Percentiles rank a stretch among this genome's conserved stretches.
These are phyloP conservation scores for Alternaria panax DNA, from an alignment of 2,329 filamentous ascomycete genomes.

Conservation along the genomic window DNA sequence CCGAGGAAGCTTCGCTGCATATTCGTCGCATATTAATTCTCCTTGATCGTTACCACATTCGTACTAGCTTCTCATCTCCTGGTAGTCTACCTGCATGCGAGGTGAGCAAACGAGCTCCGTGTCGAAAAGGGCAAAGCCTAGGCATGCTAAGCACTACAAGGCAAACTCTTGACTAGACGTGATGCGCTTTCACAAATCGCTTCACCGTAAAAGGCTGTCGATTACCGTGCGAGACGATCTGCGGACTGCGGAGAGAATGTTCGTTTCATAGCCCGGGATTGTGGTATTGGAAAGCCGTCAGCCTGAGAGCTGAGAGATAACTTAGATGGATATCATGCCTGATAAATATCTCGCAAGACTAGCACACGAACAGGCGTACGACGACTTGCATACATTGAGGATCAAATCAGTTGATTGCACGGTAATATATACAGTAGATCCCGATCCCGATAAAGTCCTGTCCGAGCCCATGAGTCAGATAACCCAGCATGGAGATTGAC, in stretches of 20 bases:
- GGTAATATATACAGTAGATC: not conserved
- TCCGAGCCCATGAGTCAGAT: not conserved
- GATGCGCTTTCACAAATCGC: not conserved
- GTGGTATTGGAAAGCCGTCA: not conserved
- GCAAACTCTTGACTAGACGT: conserved; percentile 11
- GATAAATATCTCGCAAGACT: not conserved
- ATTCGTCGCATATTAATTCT: conserved; percentile 25
- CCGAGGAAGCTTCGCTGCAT: conserved; percentile 12
- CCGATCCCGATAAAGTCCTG: not conserved
- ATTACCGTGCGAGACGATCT: not conserved
- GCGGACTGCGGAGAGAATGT: not conserved
- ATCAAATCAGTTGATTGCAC: not conserved
- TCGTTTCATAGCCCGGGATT: not conserved
- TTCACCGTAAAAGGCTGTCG: not conserved
- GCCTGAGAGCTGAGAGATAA: not conserved
- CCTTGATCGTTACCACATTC: conserved; percentile 13
- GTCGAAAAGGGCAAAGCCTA: conserved; percentile 15
- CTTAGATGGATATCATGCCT: not conserved
- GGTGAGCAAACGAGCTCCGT: conserved; percentile 12
- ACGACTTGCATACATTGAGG: not conserved
- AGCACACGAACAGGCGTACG: not conserved
- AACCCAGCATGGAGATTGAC: not conserved
- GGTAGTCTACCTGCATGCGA: conserved; percentile 19
- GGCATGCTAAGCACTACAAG: conserved; percentile 8
- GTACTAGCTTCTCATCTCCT: conserved; percentile 17